Base-by-base conservation (phyloP, 2,329 filamentous ascomycete genomes). In the Curvularia hawaiiensis region DNA sequence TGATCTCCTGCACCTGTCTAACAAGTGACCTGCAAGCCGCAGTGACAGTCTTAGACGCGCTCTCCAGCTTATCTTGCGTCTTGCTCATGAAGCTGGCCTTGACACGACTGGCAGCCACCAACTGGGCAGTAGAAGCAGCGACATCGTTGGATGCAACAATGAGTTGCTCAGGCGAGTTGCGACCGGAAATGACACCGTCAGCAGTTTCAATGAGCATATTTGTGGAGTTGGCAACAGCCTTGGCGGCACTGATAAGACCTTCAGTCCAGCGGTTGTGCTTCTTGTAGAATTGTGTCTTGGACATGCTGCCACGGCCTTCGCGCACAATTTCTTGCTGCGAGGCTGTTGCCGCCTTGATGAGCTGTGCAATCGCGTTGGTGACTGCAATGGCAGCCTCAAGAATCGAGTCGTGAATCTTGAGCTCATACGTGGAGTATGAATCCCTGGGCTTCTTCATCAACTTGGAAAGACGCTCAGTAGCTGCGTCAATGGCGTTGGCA, bases 261-360 rank as follows among this genome's bases (percentile, higher is more conserved):
- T 99, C 95, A 0, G 95, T 99, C 95, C 95, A 99, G 51, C 95
- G 87, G 80, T 98, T 99, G 85, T 99, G 97, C 83, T 98, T 98
- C 85, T 98, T 98, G 88, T 99, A 99, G 78, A 99, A 99, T 24
- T 93, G 92, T 2, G 93, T 96, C 56, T 89, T 86, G 44, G 92
- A 96, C 50, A 91, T 91, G 26, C 89, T 90, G 35, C 95, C 95
- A 20, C 91, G 89, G 8, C 95, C 95, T 62, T 96, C 92, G 64
- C 92, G 89, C 43, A 99, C 95, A 72, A 99, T 99, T 79, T 99
- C 95, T 75, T 96, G 88, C 76, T 99, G 95, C 1, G 94, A 96
- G 18, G 85, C 88, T 0, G 94, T 96, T 7, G 95, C 95, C 1
- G 95, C 95, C 78, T 95, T 94, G 82, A 99, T 98, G 56, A 99